Conservation (phyloP, 1,139 yeast genomes). For the Insectozyma bohioensis region DNA sequence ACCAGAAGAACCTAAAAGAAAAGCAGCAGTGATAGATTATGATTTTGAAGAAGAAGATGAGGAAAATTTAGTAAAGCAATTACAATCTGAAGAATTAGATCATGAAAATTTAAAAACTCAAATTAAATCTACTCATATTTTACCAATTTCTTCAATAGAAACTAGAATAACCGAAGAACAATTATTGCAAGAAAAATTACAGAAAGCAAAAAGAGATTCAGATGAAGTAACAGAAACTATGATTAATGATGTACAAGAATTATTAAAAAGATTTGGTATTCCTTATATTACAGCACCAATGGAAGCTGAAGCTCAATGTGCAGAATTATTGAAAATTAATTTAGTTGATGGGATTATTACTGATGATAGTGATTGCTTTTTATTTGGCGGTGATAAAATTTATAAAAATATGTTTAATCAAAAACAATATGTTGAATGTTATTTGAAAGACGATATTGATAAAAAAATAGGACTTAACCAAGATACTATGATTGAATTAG, state of each 20-base stretch:
- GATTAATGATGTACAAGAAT: constrained; percentile 88
- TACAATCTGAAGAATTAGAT: constrained; percentile 69
- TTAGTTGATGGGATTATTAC: constrained; percentile 95
- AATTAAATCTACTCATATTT: constrained; percentile 32
- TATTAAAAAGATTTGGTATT: constrained; percentile 82
- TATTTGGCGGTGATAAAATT: constrained; percentile 84
- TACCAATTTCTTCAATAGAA: constrained; percentile 20
- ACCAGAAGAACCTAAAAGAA: constrained; percentile 10
- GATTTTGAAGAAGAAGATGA: constrained; percentile 81
- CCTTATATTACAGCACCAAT: constrained; percentile 95
- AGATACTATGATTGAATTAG: constrained; percentile 68
- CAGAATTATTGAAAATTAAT: constrained; percentile 60
- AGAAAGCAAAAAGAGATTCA: constrained; percentile 76
- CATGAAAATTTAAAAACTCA: constrained; percentile 61
- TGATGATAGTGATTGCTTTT: constrained; percentile 95
- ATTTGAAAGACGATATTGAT: constrained; percentile 58
- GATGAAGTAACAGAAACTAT: constrained; percentile 87
- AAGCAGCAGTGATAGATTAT: constrained; percentile 45
- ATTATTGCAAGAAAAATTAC: constrained; percentile 57
- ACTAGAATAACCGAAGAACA: constrained; percentile 52
- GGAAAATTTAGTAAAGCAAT: constrained; percentile 56
- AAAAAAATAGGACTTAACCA: constrained; percentile 66
- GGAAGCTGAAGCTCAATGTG: constrained; percentile 99
- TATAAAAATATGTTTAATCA: constrained; percentile 96
- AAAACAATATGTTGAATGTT: constrained; percentile 88